Evolutionary conservation across 2,329 filamentous ascomycete genomes (phyloP).

Genomic region (Ascochyta pisi): DNA sequence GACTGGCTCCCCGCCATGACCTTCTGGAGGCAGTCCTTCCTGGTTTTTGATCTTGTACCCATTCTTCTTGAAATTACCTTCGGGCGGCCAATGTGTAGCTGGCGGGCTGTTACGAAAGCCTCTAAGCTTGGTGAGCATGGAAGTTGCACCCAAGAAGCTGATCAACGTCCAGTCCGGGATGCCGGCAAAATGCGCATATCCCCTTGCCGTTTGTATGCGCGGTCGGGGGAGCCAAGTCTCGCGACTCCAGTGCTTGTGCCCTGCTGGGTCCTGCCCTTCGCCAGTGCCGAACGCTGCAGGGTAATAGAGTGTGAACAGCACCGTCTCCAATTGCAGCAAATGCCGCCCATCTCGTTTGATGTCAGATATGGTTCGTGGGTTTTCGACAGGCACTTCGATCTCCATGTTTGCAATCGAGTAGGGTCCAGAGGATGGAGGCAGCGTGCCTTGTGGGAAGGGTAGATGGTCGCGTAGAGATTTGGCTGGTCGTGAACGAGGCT

Average conservation of each 20-base stretch:
- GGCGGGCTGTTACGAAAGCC: slow-evolving; percentile 67
- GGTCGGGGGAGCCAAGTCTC: slow-evolving; percentile 70
- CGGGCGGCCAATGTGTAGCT: slow-evolving; percentile 62
- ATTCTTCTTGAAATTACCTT: slow-evolving; percentile 47
- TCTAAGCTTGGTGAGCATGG: slow-evolving; percentile 70
- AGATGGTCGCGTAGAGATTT: slow-evolving; percentile 57
- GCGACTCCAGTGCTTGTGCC: slow-evolving; percentile 57
- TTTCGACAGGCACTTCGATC: slow-evolving; percentile 59
- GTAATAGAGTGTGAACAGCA: slow-evolving; percentile 71
- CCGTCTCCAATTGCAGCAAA: slow-evolving; percentile 63
- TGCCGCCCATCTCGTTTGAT: slow-evolving; percentile 58
- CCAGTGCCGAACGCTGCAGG: slow-evolving; percentile 59
- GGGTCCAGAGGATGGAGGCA: slow-evolving; percentile 61
- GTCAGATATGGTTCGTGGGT: slow-evolving; percentile 58
- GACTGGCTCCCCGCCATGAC: slow-evolving; percentile 47
- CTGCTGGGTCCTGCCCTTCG: slow-evolving; percentile 48
- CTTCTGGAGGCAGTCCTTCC: slow-evolving; percentile 49
- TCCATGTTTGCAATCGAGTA: slow-evolving; percentile 60
- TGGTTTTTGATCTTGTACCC: slow-evolving; percentile 52
- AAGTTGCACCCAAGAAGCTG: slow-evolving; percentile 63
- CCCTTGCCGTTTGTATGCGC: slow-evolving; percentile 62
- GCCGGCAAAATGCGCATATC: slow-evolving; percentile 68
- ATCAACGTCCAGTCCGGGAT: slow-evolving; percentile 56
- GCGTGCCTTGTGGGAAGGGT: slow-evolving; percentile 51
- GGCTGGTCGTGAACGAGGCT: slow-evolving; percentile 58